These are phyloP conservation scores for Santalum album DNA, from an alignment of 164 flowering plant species.

Conservation along the genomic window DNA sequence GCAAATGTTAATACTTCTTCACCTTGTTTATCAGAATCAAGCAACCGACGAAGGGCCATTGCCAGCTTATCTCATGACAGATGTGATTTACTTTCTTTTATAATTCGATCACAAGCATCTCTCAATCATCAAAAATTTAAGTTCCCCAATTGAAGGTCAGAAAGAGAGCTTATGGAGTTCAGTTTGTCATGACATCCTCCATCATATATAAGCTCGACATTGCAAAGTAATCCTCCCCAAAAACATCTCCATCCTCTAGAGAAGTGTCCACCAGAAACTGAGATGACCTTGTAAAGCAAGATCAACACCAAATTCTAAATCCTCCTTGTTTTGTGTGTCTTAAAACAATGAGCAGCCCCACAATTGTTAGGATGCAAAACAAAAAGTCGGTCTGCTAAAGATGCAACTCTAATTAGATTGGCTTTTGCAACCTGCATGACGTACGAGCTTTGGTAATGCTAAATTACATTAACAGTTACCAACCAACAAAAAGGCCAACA, in stretches of 20 bases:
- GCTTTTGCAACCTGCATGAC: conserved; percentile 42
- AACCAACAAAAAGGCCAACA: too few relatives aligned
- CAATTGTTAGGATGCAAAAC: conserved; percentile 45
- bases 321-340: conserved; percentile 21
- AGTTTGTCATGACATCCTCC: conserved; percentile 21
- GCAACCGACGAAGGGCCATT: conserved; percentile 87
- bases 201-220: conserved; percentile 22
- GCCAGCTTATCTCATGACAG: conserved; percentile 91
- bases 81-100: conserved; percentile 54
- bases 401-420: conserved; percentile 41
- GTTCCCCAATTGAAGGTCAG: conserved; percentile 22
- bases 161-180: conserved; percentile 12
- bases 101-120: conserved; percentile 69
- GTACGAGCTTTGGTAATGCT: conserved; percentile 58
- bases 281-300: conserved; percentile 60
- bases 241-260: conserved; percentile 37
- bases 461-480: conserved; percentile 30
- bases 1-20: conserved; percentile 71
- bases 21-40: conserved; percentile 84
- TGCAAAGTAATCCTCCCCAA: conserved; percentile 28
- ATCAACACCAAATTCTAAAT: conserved; percentile 71
- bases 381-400: conserved; percentile 40
- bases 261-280: conserved; percentile 68
- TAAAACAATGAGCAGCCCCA: conserved; percentile 12
- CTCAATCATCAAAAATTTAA: conserved; percentile 76